A percentile compares a stretch with the other conserved stretches of the same genome.
These are phyloP conservation scores for Bocquillonia castaneifolia DNA, from an alignment of 441 rosid genomes.

Conservation along the genomic window DNA sequence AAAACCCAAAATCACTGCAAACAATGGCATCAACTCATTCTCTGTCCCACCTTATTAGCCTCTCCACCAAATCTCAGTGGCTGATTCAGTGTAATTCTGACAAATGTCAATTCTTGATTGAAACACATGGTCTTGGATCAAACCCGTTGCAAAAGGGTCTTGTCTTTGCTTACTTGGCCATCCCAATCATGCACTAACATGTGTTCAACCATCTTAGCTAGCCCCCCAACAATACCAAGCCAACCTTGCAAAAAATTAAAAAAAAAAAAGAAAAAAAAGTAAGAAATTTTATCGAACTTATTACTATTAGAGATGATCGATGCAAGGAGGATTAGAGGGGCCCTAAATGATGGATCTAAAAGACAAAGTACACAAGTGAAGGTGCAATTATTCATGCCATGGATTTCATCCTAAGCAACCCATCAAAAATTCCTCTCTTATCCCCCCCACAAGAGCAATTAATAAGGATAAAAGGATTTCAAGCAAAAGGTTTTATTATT, in stretches of 20 bases:
- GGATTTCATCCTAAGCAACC: slow-evolving; percentile 48
- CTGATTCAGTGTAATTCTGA: slow-evolving; percentile 8
- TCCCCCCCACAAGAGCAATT: slow-evolving; percentile 3
- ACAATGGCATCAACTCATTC: not conserved
- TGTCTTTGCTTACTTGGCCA: slow-evolving; percentile 35
- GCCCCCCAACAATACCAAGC: not conserved
- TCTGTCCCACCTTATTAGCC: slow-evolving; percentile 21
- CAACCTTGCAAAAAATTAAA: slow-evolving; percentile 22
- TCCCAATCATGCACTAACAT: slow-evolving; percentile 54
- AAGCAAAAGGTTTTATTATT: not conserved
- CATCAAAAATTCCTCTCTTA: slow-evolving; percentile 13
- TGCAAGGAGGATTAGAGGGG: slow-evolving; percentile 28
- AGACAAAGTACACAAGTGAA: slow-evolving; percentile 54
- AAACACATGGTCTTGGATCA: slow-evolving; percentile 22
- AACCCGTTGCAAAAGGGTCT: slow-evolving; percentile 19
- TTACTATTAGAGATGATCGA: slow-evolving; percentile 12
- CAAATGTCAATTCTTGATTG: slow-evolving; percentile 32
- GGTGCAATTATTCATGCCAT: slow-evolving; percentile 79
- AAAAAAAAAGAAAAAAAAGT: too few relatives aligned
- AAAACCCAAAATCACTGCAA: slow-evolving; percentile 27
- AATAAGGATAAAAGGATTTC: slow-evolving; percentile 18
- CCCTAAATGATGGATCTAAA: slow-evolving; percentile 65
- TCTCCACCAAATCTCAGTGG: slow-evolving; percentile 21
- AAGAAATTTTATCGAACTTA: slow-evolving; percentile 38
- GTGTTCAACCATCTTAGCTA: slow-evolving; percentile 38